phyloP scores from a whole-genome alignment of 305 asterid species.

The Ajuga reptans region DNA sequence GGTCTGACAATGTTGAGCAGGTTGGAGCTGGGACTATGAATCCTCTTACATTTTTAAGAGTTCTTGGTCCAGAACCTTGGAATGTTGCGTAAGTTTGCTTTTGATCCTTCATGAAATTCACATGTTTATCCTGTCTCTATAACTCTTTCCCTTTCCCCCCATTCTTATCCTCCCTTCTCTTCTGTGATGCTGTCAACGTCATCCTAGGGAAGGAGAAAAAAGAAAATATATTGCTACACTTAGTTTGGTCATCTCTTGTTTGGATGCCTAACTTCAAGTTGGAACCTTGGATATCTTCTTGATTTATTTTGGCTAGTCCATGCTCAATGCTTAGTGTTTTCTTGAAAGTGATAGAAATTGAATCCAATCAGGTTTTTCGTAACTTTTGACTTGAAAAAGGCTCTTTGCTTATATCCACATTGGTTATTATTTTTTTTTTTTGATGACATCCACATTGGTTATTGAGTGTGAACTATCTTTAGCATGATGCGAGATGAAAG shows the following conservation, averaged over 20 bases:
- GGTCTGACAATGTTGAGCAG: conserved; percentile 40
- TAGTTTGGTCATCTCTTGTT: conserved; percentile 2
- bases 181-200: background rate
- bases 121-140: background rate
- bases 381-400: background rate
- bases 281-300: background rate
- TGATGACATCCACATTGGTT: too few relatives aligned
- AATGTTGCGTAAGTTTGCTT: conserved; percentile 82
- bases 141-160: background rate
- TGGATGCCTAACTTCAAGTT: background rate
- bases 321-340: background rate
- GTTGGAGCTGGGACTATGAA: conserved; percentile 99
- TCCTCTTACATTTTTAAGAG: conserved; percentile 87
- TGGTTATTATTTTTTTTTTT: too few relatives aligned
- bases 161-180: background rate
- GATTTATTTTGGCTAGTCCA: background rate
- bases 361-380: background rate
- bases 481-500: too few relatives aligned
- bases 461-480: too few relatives aligned
- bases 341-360: background rate
- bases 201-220: background rate
- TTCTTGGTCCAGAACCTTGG: conserved; percentile 99
- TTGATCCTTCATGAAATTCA: conserved; percentile 6
- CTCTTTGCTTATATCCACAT: background rate
- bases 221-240: background rate